Evolutionary conservation across 1,284 basidiomycete species (phyloP), one percentile per base, ranked within the genome.

Genomic region (Cryptococcus sp.): DNA sequence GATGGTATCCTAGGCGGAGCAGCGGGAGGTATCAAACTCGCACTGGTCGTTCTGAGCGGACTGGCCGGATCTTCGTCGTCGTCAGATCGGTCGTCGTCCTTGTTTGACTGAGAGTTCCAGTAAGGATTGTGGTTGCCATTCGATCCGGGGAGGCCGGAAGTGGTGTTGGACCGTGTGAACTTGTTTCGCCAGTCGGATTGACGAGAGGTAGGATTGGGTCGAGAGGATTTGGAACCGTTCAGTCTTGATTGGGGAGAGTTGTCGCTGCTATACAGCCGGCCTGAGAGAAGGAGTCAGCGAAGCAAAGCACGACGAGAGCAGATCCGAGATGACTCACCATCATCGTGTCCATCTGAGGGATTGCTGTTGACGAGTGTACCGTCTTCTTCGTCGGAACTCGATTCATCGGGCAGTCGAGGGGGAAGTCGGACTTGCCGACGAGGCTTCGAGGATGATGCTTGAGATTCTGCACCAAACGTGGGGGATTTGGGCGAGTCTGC

Each of bases 341-440:
- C 42, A 11, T 10, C 18, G 43, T 45, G 32, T n/a, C 34, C 24
- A 12, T 45, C 43, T 5, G 25, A 14, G 5, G 38, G n/a, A 11
- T 31, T 46, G 16, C 19, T 16, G 24, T n/a, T 11, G 31, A 23
- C 35, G 23, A 16, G 22, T 10, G 22, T n/a, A 6, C 12, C 26
- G n/a, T 46, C 45, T 31, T 47, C 46, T 26, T 47, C 46, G 21
- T 47, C 46, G 12, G 46, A 47, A 37, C 46, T 47, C 14, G 45
- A 46, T 22, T 39, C 46, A 18, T 47, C 34, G 38, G 37, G 37
- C 10, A 41, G 16, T 35, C 32, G 21, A 22, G 46, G 46, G 12
- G 46, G 46, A 11, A 47, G 18, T 41, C 46, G 14, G 10, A 47
- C 46, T 6, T 7, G 26, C 46, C 39, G 25, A 3, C 46, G 35